These are phyloP conservation scores for Pichia cabralensis DNA, from an alignment of 805 yeast genomes.

Conservation along the genomic window DNA sequence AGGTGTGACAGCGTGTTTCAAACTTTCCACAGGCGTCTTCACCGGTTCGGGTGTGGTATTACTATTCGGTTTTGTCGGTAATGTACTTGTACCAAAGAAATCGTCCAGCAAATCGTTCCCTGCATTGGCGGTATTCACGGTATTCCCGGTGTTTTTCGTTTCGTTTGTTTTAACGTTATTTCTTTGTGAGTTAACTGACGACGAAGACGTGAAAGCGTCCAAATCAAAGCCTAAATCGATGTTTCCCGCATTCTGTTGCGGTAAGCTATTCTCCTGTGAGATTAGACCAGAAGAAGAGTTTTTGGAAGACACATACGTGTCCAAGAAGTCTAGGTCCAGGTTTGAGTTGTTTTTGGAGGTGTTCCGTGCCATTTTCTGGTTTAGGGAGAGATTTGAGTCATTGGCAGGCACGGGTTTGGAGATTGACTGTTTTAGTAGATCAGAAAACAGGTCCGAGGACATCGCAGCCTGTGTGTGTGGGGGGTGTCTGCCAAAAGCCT, in stretches of 20 bases:
- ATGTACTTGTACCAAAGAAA: constrained; percentile 2
- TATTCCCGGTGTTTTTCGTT: too few relatives aligned
- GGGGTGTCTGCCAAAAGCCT: too few relatives aligned
- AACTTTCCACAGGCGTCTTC: too few relatives aligned
- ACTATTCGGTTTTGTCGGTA: not conserved
- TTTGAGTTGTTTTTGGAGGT: too few relatives aligned
- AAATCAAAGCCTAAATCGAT: too few relatives aligned
- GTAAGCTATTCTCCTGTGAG: not conserved
- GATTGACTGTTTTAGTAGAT: constrained; percentile 26
- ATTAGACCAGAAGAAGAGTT: not conserved
- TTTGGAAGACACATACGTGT: constrained; percentile 7
- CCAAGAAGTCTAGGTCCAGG: constrained; percentile 26
- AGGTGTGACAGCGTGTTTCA: too few relatives aligned
- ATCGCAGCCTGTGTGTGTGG: not conserved
- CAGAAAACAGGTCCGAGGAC: constrained; percentile 35
- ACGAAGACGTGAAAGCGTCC: too few relatives aligned
- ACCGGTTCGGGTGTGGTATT: too few relatives aligned
- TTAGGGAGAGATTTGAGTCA: constrained; percentile 22
- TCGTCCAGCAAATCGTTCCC: constrained; percentile 5
- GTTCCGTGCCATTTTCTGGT: constrained; percentile 14
- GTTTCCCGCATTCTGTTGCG: too few relatives aligned
- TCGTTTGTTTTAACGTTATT: too few relatives aligned
- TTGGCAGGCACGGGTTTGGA: constrained; percentile 9
- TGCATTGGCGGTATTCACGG: too few relatives aligned
- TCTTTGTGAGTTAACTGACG: too few relatives aligned